Base-by-base conservation (phyloP, 352 stramenopile genomes). In the Phytophthora lateralis region DNA sequence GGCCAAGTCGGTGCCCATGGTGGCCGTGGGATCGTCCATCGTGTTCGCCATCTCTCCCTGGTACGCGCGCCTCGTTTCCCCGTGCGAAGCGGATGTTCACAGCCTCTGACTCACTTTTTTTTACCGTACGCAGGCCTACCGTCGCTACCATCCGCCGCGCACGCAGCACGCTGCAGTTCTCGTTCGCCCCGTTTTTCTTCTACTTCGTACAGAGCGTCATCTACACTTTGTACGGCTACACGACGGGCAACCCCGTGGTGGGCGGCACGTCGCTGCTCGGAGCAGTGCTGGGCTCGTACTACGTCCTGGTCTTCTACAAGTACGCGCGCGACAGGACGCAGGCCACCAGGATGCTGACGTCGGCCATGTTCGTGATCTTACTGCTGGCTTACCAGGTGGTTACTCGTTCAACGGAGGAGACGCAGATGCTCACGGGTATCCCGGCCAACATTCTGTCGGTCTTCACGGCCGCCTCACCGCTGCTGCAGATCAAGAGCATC, bases 201-300 rank as follows among this genome's bases (percentile, higher is more conserved):
- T 94, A 89, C 71, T 87, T 92, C 30, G 69, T 94, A 53, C 77
- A 89, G 66, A 91, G 74, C n/a, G 50, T 89, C n/a, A 90, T 91
- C 54, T 91, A 90, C 67, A 84, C 82, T 44, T 67, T 94, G 46
- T 92, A 94, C 55, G 81, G 63, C 11, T 88, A 75, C 44, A 85
- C 75, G 44, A 91, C 78, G 18, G 52, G 65, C 20, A 92, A 94
- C 38, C 20, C 57, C 21, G 50, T 94, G 27, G 85, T 94, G 66
- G 72, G 69, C 30, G 61, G 64, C 42, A 91, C 81, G 11, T 80
- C 83, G 26, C 47, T 80, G 11, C 70, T 94, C 0, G 82, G 85
- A 43, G 55, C 69, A 0, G 29, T 89, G 32, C 41, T 94, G 26
- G 85, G 83, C 18, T 66, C 64, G 9, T 88, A 89, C 57, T 94